These are phyloP conservation scores for Syncephalastrum monosporum DNA, from an alignment of 371 early-diverging fungal species.

Conservation along the genomic window DNA sequence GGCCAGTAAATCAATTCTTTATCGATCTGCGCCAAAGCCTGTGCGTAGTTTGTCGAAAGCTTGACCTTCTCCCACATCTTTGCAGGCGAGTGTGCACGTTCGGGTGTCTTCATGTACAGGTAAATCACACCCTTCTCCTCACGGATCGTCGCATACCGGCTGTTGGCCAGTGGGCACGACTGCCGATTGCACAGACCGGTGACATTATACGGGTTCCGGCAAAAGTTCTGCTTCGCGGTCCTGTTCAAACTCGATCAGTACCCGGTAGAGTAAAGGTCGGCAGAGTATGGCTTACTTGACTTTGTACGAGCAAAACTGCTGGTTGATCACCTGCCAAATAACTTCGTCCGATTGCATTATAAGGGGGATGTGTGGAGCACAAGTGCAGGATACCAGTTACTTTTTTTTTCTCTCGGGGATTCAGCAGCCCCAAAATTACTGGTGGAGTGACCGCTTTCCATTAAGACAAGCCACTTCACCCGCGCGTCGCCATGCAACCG, in stretches of 20 bases:
- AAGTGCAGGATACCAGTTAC: too few relatives aligned
- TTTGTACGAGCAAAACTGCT: slow-evolving; percentile 95
- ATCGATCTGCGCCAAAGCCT: slow-evolving; percentile 94
- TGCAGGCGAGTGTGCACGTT: slow-evolving; percentile 94
- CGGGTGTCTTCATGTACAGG: slow-evolving; percentile 97
- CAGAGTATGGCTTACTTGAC: slow-evolving; percentile 70
- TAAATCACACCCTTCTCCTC: slow-evolving; percentile 87
- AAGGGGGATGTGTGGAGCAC: too few relatives aligned
- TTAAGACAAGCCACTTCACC: too few relatives aligned
- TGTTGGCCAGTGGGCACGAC: slow-evolving; percentile 98
- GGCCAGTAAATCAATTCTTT: slow-evolving; percentile 94
- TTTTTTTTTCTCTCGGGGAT: too few relatives aligned
- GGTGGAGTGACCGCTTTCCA: too few relatives aligned
- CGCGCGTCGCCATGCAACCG: too few relatives aligned
- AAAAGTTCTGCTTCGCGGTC: slow-evolving; percentile 63
- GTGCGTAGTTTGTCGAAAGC: slow-evolving; percentile 90
- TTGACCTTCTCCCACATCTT: slow-evolving; percentile 96
- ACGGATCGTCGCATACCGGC: slow-evolving; percentile 97
- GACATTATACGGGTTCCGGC: slow-evolving; percentile 98
- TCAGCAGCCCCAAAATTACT: too few relatives aligned
- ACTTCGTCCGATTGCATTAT: slow-evolving; percentile 63
- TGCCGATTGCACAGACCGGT: slow-evolving; percentile 97
- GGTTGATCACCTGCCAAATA: slow-evolving; percentile 92
- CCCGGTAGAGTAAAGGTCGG: background rate
- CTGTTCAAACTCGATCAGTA: slow-evolving; percentile 6